Conservation (phyloP, 1,284 basidiomycete genomes). For the Marasmius sp. region DNA sequence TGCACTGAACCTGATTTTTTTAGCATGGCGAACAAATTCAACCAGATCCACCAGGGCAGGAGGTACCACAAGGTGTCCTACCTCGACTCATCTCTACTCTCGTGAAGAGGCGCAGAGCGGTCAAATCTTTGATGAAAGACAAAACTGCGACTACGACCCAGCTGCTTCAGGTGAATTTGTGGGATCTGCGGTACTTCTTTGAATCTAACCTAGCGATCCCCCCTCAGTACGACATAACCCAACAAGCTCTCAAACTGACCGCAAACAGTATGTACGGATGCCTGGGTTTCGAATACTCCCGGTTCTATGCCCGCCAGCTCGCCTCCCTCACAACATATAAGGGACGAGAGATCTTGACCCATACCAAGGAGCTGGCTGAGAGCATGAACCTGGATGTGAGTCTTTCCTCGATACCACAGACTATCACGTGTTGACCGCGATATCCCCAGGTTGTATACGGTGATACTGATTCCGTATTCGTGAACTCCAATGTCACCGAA, state of each 20-base stretch:
- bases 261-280: conserved; percentile 99
- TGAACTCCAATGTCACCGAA: conserved; percentile 93
- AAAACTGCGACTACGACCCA: conserved; percentile 75
- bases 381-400: conserved; percentile 85
- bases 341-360: conserved; percentile 95
- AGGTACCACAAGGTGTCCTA: conserved; percentile 83
- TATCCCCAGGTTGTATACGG: conserved; percentile 88
- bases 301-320: conserved; percentile 96
- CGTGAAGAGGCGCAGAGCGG: conserved; percentile 85
- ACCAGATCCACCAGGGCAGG: conserved; percentile 82
- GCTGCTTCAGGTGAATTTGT: conserved; percentile 75
- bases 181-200: neutral
- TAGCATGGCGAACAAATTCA: conserved; percentile 84
- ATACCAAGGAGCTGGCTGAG: conserved; percentile 92
- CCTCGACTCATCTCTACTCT: conserved; percentile 95
- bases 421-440: neutral
- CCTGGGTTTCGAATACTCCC: conserved; percentile 95
- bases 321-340: conserved; percentile 98
- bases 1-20: conserved; percentile 11
- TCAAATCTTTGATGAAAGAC: conserved; percentile 97
- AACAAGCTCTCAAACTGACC: conserved; percentile 95
- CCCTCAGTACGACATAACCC: conserved; percentile 90
- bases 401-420: neutral
- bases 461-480: conserved; percentile 98
- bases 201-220: neutral